Base-by-base conservation (phyloP, 441 rosid species). In the Adansonia grandidieri region DNA sequence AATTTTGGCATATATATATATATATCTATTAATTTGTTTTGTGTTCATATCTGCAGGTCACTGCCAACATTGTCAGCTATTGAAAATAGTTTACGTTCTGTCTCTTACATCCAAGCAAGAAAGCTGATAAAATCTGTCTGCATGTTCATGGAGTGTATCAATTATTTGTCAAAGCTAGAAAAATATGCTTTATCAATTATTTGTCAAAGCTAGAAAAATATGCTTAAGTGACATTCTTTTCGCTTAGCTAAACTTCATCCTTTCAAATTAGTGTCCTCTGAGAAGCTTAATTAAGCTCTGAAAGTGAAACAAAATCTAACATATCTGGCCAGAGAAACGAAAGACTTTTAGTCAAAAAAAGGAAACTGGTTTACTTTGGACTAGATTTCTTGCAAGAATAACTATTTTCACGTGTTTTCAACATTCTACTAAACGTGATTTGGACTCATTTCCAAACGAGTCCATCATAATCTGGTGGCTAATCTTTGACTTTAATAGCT, bases 31-130 rank as follows among this genome's bases (percentile, higher is more conserved):
- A 28, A 28, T 6, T 6, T 44, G 1, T 6, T 6, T 44, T 6
- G 1, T 44, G 8, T 44, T 44, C 47, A 44, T 6, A 13, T 69
- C 24, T 53, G 57, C 37, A 61, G 24, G 48, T 8, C 22, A 6
- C 22, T 42, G 5, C 7, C 70, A 15, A 40, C 67, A 8, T 17
- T 1, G 50, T 42, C 50, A 66, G 44, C 71, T 4, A 42, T 6
- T 6, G 14, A 42, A 65, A 3, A 42, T 56, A 68, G 73, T 19
- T 68, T 10, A 11, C 9, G 73, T 11, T 20, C 8, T 2, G 20
- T 69, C 22, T 69, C 73, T 69, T 69, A 69, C 73, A 69, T 69
- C 42, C 73, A 69, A 47, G 73, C 19, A 65, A 47, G 48, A 68
- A 69, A 45, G 37, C 48, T 9, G 53, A 20, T 10, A 28, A 47